A percentile compares a stretch with the other conserved stretches of the same genome.
Evolutionary conservation across 176 grass and related monocot genomes (phyloP).

Genomic region (Musa schizocarpa): DNA sequence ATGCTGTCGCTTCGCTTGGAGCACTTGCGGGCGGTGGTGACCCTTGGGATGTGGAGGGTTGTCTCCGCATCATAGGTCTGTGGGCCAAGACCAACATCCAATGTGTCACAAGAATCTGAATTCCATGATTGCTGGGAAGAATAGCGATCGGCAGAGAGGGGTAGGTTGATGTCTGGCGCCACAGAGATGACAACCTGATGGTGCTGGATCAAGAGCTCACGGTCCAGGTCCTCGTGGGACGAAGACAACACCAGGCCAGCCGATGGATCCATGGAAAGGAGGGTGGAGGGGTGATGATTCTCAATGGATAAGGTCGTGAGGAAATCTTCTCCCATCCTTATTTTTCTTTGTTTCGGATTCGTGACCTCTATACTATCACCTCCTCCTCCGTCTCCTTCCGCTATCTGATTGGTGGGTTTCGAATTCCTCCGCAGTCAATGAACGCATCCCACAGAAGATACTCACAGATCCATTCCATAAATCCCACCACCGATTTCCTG

Average conservation of each 20-base stretch:
- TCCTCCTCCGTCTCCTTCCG: slow-evolving; percentile 35
- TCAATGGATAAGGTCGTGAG: slow-evolving; percentile 91
- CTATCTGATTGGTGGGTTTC: slow-evolving; percentile 87
- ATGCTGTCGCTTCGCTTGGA: slow-evolving; percentile 90
- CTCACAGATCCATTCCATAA: slow-evolving; percentile 74
- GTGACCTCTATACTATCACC: slow-evolving; percentile 13
- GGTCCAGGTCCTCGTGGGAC: slow-evolving; percentile 36
- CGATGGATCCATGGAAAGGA: slow-evolving; percentile 93
- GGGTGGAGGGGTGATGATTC: slow-evolving; percentile 85
- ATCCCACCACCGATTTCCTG: slow-evolving; percentile 58
- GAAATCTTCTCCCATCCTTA: slow-evolving; percentile 83
- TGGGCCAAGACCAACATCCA: slow-evolving; percentile 57
- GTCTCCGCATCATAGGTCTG: slow-evolving; percentile 54
- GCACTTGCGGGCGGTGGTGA: slow-evolving; percentile 45
- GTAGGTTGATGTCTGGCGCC: slow-evolving; percentile 94
- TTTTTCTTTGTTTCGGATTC: background rate
- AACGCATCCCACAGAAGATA: slow-evolving; percentile 89
- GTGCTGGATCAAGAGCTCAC: slow-evolving; percentile 30
- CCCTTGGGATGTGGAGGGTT: slow-evolving; percentile 41
- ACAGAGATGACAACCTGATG: slow-evolving; percentile 42
- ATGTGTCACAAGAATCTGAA: slow-evolving; percentile 59
- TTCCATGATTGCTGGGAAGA: slow-evolving; percentile 27
- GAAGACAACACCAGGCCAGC: slow-evolving; percentile 32
- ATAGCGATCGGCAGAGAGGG: slow-evolving; percentile 24
- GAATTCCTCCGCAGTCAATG: slow-evolving; percentile 91